Evolutionary conservation across 352 stramenopile species (phyloP), one percentile per base, ranked within the genome.

Genomic region (Phytophthora pistaciae): DNA sequence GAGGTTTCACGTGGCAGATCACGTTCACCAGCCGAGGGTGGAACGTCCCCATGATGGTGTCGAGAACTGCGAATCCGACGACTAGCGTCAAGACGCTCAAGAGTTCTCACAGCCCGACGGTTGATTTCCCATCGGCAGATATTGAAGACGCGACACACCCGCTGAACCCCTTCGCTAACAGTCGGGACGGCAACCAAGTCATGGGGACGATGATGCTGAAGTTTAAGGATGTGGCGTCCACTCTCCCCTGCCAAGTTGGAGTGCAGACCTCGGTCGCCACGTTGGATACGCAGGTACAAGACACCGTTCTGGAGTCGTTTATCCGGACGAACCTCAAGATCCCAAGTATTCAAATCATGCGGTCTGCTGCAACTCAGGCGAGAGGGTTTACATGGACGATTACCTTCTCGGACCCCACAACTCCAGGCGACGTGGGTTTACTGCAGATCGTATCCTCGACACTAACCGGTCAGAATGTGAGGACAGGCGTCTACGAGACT

Each of bases 1-100:
- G 97, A 21, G 93, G 94, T 8, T 99, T 98, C 66, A 88, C 88
- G 25, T 99, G 96, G 96, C 86, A 90, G 27, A 94, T 99, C 63
- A 98, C 95, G 21, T 99, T 99, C 53, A 84, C 80, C 8, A 89
- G 72, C 42, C 83, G 90, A 18, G 81, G 87, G 0, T 87, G 92
- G 73, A 87, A 98, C 71, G 92, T 98, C 54, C 94, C 94, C 25
- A 90, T 68, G 25, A 90, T 98, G 77, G 16, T 49, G n/a, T 49
- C 42, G 42, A 49, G 42, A 11, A 23, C 10, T 49, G 18, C 42
- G 18, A 5, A 49, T 21, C 42, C 42, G 6, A 49, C 16, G 3
- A 49, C 42, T 9, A 20, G 4, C 18, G 16, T 49, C 16, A 49
- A 23, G 42, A 49, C 42, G 16, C 42, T 49, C 16, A 49, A 49